A percentile compares a stretch with the other conserved stretches of the same genome.
These are phyloP conservation scores for Teunomyces tritomae DNA, from an alignment of 805 yeast genomes.

Conservation along the genomic window DNA sequence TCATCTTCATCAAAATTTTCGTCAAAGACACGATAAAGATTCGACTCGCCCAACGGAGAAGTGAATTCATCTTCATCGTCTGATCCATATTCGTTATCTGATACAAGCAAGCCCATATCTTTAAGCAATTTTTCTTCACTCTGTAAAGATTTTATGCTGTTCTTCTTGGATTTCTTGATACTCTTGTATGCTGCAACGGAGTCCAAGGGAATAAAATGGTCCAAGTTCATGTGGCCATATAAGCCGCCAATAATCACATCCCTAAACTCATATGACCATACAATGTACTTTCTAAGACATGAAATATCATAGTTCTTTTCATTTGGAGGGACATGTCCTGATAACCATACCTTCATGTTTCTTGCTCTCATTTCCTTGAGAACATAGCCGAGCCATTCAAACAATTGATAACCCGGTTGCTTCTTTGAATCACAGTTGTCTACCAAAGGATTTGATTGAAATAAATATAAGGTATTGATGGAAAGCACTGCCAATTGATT, in stretches of 20 bases:
- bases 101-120: not conserved
- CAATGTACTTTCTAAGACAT: conserved; percentile 70
- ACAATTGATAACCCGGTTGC: conserved; percentile 77
- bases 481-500: conserved; percentile 73
- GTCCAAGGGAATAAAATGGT: conserved; percentile 79
- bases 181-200: conserved; percentile 64
- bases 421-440: conserved; percentile 71
- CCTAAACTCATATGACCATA: conserved; percentile 82
- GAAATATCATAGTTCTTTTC: conserved; percentile 71
- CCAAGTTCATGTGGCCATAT: conserved; percentile 88
- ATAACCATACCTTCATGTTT: conserved; percentile 80
- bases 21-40: conserved; percentile 3
- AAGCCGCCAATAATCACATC: conserved; percentile 82
- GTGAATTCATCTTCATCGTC: conserved; percentile 23
- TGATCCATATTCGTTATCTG: conserved; percentile 18
- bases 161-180: conserved; percentile 23
- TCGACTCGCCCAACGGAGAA: conserved; percentile 1
- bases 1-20: conserved; percentile 10
- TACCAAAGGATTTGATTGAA: conserved; percentile 75
- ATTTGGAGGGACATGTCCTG: conserved; percentile 88
- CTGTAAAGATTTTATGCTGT: conserved; percentile 4
- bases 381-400: conserved; percentile 75
- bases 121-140: not conserved
- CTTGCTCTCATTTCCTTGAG: conserved; percentile 70
- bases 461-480: conserved; percentile 73